Percentiles rank a stretch among this genome's conserved stretches.
These are phyloP conservation scores for Lasiosphaeriaceae sp. DNA, from an alignment of 495 filamentous ascomycete genomes.

Conservation along the genomic window DNA sequence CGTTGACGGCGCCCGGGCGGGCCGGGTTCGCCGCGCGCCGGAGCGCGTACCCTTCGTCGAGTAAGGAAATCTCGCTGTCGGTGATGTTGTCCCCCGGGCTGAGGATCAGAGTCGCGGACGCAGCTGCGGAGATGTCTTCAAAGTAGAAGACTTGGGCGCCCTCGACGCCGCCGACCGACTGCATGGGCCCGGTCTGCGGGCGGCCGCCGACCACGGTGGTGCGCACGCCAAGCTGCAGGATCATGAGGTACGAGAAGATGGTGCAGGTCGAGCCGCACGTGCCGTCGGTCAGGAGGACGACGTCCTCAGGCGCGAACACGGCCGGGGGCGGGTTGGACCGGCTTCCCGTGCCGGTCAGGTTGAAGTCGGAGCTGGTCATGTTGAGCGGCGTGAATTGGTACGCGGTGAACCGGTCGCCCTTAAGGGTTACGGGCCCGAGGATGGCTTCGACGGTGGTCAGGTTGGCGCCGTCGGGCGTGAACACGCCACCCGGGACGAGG, in stretches of 20 bases:
- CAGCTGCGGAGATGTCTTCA: constrained; percentile 12
- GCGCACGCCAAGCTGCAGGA: constrained; percentile 49
- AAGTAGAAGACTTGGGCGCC: constrained; percentile 35
- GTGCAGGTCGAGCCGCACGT: constrained; percentile 60
- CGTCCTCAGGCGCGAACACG: constrained; percentile 18
- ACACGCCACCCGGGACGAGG: constrained; percentile 19
- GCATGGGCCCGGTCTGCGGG: constrained; percentile 49
- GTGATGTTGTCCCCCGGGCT: constrained; percentile 11
- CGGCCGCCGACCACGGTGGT: constrained; percentile 55
- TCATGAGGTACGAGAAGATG: constrained; percentile 57
- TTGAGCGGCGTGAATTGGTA: constrained; percentile 24
- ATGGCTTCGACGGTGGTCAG: constrained; percentile 22
- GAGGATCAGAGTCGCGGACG: constrained; percentile 11
- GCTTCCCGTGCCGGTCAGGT: constrained; percentile 23
- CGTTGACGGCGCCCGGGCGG: constrained; percentile 26
- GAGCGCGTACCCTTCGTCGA: constrained; percentile 22
- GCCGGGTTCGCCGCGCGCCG: constrained; percentile 14
- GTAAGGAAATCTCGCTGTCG: constrained; percentile 12
- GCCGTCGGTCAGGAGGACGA: constrained; percentile 44
- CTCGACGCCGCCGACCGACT: constrained; percentile 57
- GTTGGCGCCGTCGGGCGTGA: constrained; percentile 21
- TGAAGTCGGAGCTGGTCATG: constrained; percentile 12
- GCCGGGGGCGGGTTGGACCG: constrained; percentile 17
- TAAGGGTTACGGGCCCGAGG: constrained; percentile 24
- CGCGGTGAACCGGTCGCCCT: constrained; percentile 26